Base-by-base conservation (phyloP, 805 yeast species). In the Kuraishia molischiana region DNA sequence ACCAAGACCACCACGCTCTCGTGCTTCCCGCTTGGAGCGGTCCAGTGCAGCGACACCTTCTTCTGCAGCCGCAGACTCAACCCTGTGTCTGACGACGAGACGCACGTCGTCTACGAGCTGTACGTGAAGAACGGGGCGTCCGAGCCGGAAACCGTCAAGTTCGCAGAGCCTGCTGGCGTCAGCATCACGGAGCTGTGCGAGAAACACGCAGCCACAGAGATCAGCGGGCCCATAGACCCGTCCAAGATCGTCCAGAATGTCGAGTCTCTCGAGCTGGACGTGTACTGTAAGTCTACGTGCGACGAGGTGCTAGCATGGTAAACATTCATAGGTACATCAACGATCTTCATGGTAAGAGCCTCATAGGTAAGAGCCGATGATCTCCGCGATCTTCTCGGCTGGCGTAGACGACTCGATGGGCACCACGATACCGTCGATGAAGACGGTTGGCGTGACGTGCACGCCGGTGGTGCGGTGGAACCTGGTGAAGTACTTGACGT, bases 401-500 rank as follows among this genome's bases (percentile, higher is more conserved):
- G 72, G 61, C 36, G 77, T 72, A 6, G 86, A 74, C 32, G 86
- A 76, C 48, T 79, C 82, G 49, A 85, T 68, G 26, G 64, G 62
- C 44, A 69, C 72, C 18, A 66, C 65, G 36, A 81, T 72, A 1
- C 95, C 95, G 53, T 85, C 72, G 29, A 85, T 61, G 17, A 71
- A 56, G 11, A 84, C 82, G 4, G 92, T 79, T 17, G 95, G 95
- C 3, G 92, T 83, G n/a, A 82, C 79, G 52, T 86, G 95, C 29
- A 82, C 74, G 32, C 90, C 86, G 31, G 78, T 72, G 41, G 84
- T 85, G 53, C 95, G 71, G 38, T 76, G 77, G 52, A 74, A 75
- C 53, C 77, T 69, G 15, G 87, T 70, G 52, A 83, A 85, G 49
- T 79, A 79, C 59, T 85, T 86, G 43, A 83, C 48, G 50, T 85